Percentiles rank a stretch among this genome's conserved stretches.
phyloP scores from a whole-genome alignment of 148 eudicot genomes.

The Camellia granthamiana region DNA sequence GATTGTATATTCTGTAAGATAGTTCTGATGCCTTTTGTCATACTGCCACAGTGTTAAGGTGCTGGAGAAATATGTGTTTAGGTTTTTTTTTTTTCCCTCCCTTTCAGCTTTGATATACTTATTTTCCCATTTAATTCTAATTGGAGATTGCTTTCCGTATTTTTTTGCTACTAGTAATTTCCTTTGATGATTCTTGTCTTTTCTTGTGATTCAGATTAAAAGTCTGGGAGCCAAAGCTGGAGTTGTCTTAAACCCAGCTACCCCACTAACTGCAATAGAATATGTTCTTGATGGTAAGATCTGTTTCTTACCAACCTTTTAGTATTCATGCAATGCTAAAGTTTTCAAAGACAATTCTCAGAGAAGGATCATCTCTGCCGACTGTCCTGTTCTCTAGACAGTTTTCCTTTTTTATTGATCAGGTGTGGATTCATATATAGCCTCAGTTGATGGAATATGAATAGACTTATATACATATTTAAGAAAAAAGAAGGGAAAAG shows the following conservation, averaged over 20 bases:
- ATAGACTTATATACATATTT: neutral
- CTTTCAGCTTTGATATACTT: neutral
- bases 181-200: constrained; percentile 13
- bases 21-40: too few species aligned
- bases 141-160: neutral
- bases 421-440: neutral
- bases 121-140: neutral
- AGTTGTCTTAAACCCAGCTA: constrained; percentile 93
- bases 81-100: too few species aligned
- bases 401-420: neutral
- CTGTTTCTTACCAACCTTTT: neutral
- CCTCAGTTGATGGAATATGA: neutral
- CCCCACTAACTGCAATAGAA: constrained; percentile 75
- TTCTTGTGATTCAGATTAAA: constrained; percentile 58
- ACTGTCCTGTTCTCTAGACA: neutral
- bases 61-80: too few species aligned
- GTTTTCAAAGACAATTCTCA: neutral
- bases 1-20: neutral
- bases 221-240: constrained; percentile 99
- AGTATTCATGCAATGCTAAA: constrained; percentile 7
- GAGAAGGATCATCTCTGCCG: neutral
- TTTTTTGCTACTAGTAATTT: neutral
- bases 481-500: too few species aligned
- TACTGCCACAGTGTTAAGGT: too few species aligned
- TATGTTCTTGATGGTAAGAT: constrained; percentile 96